A percentile compares a stretch with the other conserved stretches of the same genome.
Evolutionary conservation across 2,329 filamentous ascomycete species (phyloP).

Genomic region (Scytalidium lignicola): DNA sequence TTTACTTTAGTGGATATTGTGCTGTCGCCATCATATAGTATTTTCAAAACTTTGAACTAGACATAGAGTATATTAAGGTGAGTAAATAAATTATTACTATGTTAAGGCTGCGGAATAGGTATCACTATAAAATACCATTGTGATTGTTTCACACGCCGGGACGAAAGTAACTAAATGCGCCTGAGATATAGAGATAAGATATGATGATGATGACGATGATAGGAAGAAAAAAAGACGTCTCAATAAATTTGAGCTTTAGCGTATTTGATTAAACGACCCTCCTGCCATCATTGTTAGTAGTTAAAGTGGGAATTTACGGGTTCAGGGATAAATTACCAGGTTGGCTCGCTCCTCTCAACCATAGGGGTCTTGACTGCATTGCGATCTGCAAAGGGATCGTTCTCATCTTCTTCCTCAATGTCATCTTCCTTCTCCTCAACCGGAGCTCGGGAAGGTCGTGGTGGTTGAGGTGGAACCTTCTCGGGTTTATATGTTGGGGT

Average conservation of each 20-base stretch:
- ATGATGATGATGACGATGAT: no score
- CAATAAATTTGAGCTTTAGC: neutral
- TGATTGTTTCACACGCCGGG: neutral
- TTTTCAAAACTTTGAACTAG: no score
- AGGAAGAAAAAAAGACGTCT: neutral
- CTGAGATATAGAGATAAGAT: neutral
- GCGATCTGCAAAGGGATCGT: constrained; percentile 31
- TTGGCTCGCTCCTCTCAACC: constrained; percentile 19
- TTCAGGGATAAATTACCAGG: constrained; percentile 7
- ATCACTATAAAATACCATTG: neutral
- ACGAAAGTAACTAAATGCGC: neutral
- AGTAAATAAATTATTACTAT: no score
- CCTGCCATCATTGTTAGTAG: neutral
- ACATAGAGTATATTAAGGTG: no score
- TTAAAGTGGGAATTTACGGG: neutral
- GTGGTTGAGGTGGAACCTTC: constrained; percentile 17
- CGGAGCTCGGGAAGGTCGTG: constrained; percentile 22
- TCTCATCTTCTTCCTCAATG: constrained; percentile 26
- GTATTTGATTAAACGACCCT: neutral
- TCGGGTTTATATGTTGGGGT: constrained; percentile 6
- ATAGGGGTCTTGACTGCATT: constrained; percentile 25
- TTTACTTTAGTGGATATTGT: no score
- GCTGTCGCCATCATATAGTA: no score
- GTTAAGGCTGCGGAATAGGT: neutral
- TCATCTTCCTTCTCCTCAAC: constrained; percentile 17